Evolutionary conservation across 2,329 filamentous ascomycete genomes (phyloP), one percentile per base, ranked within the genome.

Genomic region (Teratosphaeriaceae sp.): DNA sequence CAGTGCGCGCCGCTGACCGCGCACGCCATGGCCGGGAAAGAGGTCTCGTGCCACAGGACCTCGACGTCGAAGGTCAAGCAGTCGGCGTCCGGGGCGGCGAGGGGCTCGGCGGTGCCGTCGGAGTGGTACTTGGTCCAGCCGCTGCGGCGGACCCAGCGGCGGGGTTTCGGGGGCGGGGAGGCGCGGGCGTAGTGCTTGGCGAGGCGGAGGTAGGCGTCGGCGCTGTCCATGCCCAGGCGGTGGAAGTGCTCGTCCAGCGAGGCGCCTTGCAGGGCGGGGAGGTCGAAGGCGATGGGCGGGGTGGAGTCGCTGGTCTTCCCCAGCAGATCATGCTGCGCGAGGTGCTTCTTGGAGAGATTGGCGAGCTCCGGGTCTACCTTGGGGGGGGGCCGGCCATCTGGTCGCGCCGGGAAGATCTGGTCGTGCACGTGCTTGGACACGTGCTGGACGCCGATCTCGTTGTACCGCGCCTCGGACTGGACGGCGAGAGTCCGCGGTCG

Each of bases 21-120:
- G 61, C 90, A 97, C 18, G 94, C 92, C 88, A 98, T 97, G 44
- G 95, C 88, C 0, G 94, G 88, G 64, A 88, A 98, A 0, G 85
- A 82, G 52, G 83, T 90, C 60, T 92, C 80, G 62, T 94, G 94
- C 78, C 84, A 98, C 83, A 98, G 82, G 36, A 96, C 89, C 65
- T 98, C 92, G 1, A 89, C 94, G 65, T 98, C 92, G 56, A 98
- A 98, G 27, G 85, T 89, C 42, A 97, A 71, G 74, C 90, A 82
- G 3, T 77, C 69, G 60, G 92, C 89, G 47, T 90, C 74, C 0
- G 94, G 92, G 8, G 80, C 79, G 48, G 84, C 80, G 3, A 95
- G 79, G 2, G 73, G 63, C 60, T 92, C 85, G n/a, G 74, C 75
- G 11, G 69, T 73, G 18, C 87, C 88, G 62, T 94, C 83, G 2